phyloP scores from a whole-genome alignment of 2,329 filamentous ascomycete genomes.

The Fusarium sp. region DNA sequence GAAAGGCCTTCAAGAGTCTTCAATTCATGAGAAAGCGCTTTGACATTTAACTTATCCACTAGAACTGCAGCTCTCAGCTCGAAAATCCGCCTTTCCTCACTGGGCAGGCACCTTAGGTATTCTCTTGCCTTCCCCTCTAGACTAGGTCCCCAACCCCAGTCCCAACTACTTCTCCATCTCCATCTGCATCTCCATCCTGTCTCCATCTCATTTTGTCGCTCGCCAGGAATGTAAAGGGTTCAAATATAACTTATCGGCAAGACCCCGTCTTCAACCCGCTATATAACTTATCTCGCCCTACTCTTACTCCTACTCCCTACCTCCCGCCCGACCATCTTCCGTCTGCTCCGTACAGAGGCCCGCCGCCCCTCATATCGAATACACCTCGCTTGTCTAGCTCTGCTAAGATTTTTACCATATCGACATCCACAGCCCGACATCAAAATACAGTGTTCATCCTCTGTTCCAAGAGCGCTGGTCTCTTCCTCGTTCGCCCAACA shows the following conservation, averaged over 20 bases:
- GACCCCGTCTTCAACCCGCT: not conserved
- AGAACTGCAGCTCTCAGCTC: constrained; percentile 35
- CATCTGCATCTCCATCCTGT: constrained; percentile 3
- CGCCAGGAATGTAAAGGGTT: constrained; percentile 22
- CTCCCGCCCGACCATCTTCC: not conserved
- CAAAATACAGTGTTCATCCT: constrained; percentile 1
- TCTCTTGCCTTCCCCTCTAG: constrained; percentile 26
- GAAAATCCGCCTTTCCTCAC: constrained; percentile 36
- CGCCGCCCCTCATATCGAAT: constrained; percentile 33
- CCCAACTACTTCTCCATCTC: constrained; percentile 41
- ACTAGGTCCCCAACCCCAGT: constrained; percentile 33
- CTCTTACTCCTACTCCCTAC: not conserved
- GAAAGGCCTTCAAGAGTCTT: not conserved
- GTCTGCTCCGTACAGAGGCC: constrained; percentile 17
- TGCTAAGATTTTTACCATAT: constrained; percentile 29
- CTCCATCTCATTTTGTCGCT: constrained; percentile 7
- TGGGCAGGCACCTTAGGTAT: constrained; percentile 38
- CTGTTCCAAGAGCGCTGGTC: constrained; percentile 23
- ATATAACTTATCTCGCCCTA: constrained; percentile 16
- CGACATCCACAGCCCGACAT: constrained; percentile 16
- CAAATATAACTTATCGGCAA: constrained; percentile 11
- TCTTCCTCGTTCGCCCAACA: constrained; percentile 28
- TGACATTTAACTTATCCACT: constrained; percentile 7
- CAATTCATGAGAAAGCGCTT: constrained; percentile 3
- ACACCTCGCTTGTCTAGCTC: constrained; percentile 22